phyloP scores from a whole-genome alignment of 768 basidiomycete species.

The Candolleomyces aberdarensis region DNA sequence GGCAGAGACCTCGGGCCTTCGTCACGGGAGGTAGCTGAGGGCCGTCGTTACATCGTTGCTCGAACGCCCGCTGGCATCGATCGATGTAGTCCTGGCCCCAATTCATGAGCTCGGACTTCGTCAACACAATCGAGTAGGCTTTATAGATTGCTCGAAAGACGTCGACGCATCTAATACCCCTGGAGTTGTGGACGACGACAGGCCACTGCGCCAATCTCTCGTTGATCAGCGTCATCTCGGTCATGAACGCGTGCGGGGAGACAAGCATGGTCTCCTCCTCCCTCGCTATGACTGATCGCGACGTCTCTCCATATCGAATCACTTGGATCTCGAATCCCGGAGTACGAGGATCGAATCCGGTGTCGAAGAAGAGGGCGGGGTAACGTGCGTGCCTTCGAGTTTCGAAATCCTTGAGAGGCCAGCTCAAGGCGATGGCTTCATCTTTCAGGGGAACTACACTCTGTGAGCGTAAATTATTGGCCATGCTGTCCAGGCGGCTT shows the following conservation, averaged over 20 bases:
- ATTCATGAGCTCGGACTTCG: conserved; percentile 34
- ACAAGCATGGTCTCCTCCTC: conserved; percentile 41
- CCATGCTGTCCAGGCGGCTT: neutral
- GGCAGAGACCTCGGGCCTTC: conserved; percentile 46
- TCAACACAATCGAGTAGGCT: conserved; percentile 42
- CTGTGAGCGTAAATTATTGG: neutral
- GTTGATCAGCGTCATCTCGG: conserved; percentile 50
- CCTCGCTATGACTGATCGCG: conserved; percentile 24
- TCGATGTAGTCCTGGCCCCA: conserved; percentile 27
- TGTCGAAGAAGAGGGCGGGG: conserved; percentile 47
- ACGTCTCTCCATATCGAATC: conserved; percentile 17
- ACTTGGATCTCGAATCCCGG: conserved; percentile 18
- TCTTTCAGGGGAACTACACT: conserved; percentile 34
- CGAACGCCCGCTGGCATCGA: conserved; percentile 40
- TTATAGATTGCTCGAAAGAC: conserved; percentile 58
- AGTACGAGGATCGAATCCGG: conserved; percentile 40
- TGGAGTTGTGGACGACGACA: conserved; percentile 39
- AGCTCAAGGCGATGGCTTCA: conserved; percentile 40
- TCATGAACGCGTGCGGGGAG: conserved; percentile 38
- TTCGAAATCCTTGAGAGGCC: conserved; percentile 46
- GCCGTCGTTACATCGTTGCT: conserved; percentile 42
- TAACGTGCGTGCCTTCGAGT: conserved; percentile 23
- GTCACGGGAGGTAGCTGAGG: conserved; percentile 39
- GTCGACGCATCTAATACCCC: conserved; percentile 52
- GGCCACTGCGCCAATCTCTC: conserved; percentile 34